Conservation (phyloP, 116 monocot species). For the Trichopus zeylanicus region DNA sequence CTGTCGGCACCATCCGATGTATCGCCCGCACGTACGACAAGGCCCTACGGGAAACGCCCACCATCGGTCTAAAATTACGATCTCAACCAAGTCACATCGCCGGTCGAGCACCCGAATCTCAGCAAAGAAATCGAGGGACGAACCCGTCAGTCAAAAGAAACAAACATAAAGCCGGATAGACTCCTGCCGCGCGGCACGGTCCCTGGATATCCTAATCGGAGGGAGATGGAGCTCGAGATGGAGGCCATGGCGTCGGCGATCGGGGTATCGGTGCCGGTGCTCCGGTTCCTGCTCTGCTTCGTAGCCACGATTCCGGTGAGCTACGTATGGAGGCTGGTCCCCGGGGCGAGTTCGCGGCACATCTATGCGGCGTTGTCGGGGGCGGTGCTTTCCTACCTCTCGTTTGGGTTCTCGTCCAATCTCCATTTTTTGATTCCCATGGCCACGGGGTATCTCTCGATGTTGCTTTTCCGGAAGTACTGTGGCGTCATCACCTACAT, state of each 20-base stretch:
- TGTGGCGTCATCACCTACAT: conserved; percentile 70
- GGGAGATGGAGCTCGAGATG: conserved; percentile 66
- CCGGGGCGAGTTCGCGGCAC: conserved; percentile 43
- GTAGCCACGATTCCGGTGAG: conserved; percentile 78
- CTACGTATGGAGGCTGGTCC: conserved; percentile 63
- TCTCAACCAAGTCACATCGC: too few relatives aligned
- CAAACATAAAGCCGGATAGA: too few relatives aligned
- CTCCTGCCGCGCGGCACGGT: too few relatives aligned
- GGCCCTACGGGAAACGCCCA: too few relatives aligned
- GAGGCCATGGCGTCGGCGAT: conserved; percentile 76
- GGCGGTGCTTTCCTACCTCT: conserved; percentile 71
- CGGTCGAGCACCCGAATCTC: too few relatives aligned
- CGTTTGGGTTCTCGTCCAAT: conserved; percentile 80
- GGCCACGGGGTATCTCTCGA: conserved; percentile 58
- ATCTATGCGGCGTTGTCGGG: conserved; percentile 76
- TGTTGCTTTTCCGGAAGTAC: conserved; percentile 47
- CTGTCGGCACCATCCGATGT: too few relatives aligned
- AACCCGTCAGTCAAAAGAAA: too few relatives aligned
- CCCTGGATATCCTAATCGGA: too few relatives aligned
- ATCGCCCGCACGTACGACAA: too few relatives aligned
- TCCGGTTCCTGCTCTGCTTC: conserved; percentile 92
- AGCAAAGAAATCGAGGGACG: too few relatives aligned
- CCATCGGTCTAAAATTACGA: too few relatives aligned
- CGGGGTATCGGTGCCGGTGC: conserved; percentile 91
- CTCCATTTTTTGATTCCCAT: conserved; percentile 75